A percentile compares a stretch with the other conserved stretches of the same genome.
Conservation (phyloP, 495 filamentous ascomycete species). For the Aspergillus homomorphus region DNA sequence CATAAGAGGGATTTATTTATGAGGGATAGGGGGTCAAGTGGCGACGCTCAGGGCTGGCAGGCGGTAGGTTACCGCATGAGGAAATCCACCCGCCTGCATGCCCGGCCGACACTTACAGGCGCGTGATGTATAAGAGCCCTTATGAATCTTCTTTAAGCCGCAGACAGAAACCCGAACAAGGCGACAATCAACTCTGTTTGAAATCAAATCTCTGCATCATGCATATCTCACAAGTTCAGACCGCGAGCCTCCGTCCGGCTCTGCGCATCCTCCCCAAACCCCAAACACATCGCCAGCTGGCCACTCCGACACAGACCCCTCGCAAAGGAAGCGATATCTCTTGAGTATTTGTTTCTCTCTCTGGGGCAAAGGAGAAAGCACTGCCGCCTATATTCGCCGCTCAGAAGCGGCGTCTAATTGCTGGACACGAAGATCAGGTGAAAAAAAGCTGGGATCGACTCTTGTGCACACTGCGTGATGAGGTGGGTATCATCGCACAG, state of each 20-base stretch:
- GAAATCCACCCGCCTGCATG: neutral
- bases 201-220: neutral
- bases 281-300: neutral
- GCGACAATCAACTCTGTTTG: neutral
- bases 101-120: neutral
- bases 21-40: neutral
- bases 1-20: neutral
- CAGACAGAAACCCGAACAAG: too few relatives aligned
- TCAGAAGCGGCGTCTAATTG: conserved; percentile 58
- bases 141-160: too few relatives aligned
- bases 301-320: conserved; percentile 17
- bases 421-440: conserved; percentile 53
- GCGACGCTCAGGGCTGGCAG: neutral
- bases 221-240: neutral
- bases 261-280: neutral
- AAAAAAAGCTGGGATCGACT: conserved; percentile 60
- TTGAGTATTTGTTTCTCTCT: conserved; percentile 69
- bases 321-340: conserved; percentile 59
- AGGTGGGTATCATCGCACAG: neutral
- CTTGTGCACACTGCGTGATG: conserved; percentile 26
- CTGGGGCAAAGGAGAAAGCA: conserved; percentile 50
- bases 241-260: neutral
- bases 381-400: conserved; percentile 62
- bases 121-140: too few relatives aligned
- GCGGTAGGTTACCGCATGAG: neutral